These are phyloP conservation scores for Marasmius tenuissimus DNA, from an alignment of 1,284 basidiomycete species.

Conservation along the genomic window DNA sequence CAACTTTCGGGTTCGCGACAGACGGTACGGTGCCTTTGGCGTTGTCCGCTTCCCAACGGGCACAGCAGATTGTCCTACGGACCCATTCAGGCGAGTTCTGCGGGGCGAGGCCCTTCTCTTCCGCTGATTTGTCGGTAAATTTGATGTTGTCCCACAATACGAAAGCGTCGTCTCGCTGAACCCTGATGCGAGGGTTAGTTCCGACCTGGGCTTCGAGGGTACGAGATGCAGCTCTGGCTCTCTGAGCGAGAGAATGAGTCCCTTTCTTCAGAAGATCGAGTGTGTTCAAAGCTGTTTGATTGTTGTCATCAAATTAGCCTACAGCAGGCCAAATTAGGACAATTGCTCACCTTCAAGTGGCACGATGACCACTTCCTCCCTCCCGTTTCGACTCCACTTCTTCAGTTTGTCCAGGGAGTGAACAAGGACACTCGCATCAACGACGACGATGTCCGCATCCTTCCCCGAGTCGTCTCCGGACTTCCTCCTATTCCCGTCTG, in stretches of 20 bases:
- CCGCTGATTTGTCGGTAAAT: conserved; percentile 33
- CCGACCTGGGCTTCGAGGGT: conserved; percentile 83
- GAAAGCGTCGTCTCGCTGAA: conserved; percentile 77
- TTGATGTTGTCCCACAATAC: conserved; percentile 73
- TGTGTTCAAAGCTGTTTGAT: conserved; percentile 74
- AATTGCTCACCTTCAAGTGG: conserved; percentile 78
- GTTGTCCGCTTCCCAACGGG: conserved; percentile 64
- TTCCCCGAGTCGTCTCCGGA: conserved; percentile 41
- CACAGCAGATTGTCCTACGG: conserved; percentile 77
- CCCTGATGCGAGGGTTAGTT: conserved; percentile 71
- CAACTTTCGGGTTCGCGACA: conserved; percentile 40
- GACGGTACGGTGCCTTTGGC: conserved; percentile 20
- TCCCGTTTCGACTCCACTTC: conserved; percentile 74
- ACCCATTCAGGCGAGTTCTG: conserved; percentile 69
- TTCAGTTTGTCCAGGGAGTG: conserved; percentile 82
- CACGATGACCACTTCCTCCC: conserved; percentile 73
- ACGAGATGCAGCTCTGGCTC: conserved; percentile 80
- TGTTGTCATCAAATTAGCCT: conserved; percentile 4
- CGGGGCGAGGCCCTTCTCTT: background rate
- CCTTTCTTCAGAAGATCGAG: conserved; percentile 95
- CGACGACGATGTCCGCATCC: conserved; percentile 74
- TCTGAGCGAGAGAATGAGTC: conserved; percentile 71
- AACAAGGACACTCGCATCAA: conserved; percentile 87
- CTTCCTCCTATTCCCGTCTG: conserved; percentile 31
- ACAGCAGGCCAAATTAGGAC: conserved; percentile 1